Evolutionary conservation across 2,329 filamentous ascomycete species (phyloP), one percentile per base, ranked within the genome.

Genomic region (Nigrograna mackinnonii): DNA sequence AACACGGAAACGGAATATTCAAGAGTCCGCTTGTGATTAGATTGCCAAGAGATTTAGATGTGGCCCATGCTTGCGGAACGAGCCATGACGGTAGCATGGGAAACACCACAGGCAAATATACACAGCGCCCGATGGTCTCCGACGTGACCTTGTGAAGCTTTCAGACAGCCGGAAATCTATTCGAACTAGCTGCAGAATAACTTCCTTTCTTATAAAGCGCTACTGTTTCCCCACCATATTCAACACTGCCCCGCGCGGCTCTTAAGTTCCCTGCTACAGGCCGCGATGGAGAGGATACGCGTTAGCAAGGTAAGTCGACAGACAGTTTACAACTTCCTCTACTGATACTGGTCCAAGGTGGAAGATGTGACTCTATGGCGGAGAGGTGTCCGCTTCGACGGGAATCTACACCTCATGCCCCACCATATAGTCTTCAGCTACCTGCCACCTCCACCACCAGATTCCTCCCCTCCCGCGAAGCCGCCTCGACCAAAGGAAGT

Each of bases 341-440:
- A 18, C n/a, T 26, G 12, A 35, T 30, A 45, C 50, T 58, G 37
- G 59, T 40, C 35, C 39, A 20, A 79, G 79, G 78, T 84, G 56
- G 80, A 87, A 48, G 75, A 83, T 67, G 81, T 85, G 58, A 79
- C 76, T 52, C 72, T 84, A 43, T 75, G 78, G 57, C 75, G 79
- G 44, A 77, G 76, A 59, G 80, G 80, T 44, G 72, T 76, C 49
- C 75, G 77, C 47, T 75, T 79, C 51, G 72, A 75, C 47, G 82
- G 83, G 52, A 80, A 78, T n/a, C 72, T 86, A 40, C 79, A 83
- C 59, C 70, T 86, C 42, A 82, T 79, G 56, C 75, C 78, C 62
- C 80, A 85, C 68, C 82, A 86, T 61, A 71, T 86, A 39, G 82
- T 84, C 57, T 85, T 85, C 70, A 79, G 75, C 51, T 80, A 82